Percentiles rank a stretch among this genome's conserved stretches.
These are phyloP conservation scores for Saccharomycopsis selenospora DNA, from an alignment of 805 yeast species.

Conservation along the genomic window DNA sequence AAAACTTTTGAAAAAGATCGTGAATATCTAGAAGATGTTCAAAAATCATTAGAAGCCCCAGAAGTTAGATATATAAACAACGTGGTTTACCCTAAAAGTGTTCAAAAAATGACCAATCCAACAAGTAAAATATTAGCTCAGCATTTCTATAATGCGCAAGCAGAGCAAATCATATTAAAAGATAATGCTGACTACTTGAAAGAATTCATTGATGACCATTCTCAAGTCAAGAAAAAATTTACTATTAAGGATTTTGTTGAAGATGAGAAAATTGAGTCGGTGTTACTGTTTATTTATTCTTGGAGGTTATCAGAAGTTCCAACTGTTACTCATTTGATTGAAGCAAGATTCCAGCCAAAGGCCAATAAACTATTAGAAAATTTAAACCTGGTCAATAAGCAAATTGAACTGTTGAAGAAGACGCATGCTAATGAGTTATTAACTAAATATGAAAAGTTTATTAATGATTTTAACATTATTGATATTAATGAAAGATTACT, in stretches of 20 bases:
- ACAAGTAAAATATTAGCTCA: neutral
- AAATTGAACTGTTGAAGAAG: neutral
- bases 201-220: neutral
- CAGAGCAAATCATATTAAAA: neutral
- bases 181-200: neutral
- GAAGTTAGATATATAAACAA: neutral
- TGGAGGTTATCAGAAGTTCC: neutral
- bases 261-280: neutral
- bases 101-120: neutral
- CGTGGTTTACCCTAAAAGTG: neutral
- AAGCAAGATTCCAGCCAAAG: neutral
- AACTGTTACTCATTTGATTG: neutral
- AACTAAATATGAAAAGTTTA: neutral
- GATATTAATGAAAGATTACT: neutral
- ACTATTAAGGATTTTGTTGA: neutral
- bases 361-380: neutral
- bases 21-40: neutral
- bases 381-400: neutral
- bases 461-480: neutral
- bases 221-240: neutral
- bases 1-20: neutral
- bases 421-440: neutral
- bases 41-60: neutral
- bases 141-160: neutral
- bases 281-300: neutral